Conservation (phyloP, 2,329 filamentous ascomycete species). For the Aphanoascus verrucosus region DNA sequence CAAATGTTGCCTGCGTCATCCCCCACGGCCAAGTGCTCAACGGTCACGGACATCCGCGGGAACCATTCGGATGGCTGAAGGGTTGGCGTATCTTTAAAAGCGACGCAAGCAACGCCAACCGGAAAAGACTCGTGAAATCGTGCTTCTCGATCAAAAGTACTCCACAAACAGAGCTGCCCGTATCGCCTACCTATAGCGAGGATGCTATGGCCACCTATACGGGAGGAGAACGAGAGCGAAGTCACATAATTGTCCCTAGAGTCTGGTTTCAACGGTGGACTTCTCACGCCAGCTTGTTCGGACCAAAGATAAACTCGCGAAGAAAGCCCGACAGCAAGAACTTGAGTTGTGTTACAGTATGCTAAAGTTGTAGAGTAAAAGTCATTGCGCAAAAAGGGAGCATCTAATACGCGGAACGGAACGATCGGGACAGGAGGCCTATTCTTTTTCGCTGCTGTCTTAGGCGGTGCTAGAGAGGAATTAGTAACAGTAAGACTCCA, state of each 20-base stretch:
- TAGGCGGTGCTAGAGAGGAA: not conserved
- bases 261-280: slow-evolving; percentile 45
- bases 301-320: slow-evolving; percentile 82
- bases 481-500: not conserved
- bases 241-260: slow-evolving; percentile 53
- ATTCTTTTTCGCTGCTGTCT: not conserved
- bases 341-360: slow-evolving; percentile 63
- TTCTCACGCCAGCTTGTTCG: slow-evolving; percentile 57
- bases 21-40: slow-evolving; percentile 77
- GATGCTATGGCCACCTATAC: slow-evolving; percentile 62
- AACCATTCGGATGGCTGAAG: slow-evolving; percentile 40
- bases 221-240: slow-evolving; percentile 80
- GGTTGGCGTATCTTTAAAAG: slow-evolving; percentile 60
- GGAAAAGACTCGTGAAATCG: slow-evolving; percentile 67
- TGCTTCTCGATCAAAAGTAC: slow-evolving; percentile 52
- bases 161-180: slow-evolving; percentile 66
- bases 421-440: slow-evolving; percentile 49
- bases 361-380: slow-evolving; percentile 90
- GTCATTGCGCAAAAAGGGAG: slow-evolving; percentile 79
- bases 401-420: slow-evolving; percentile 81
- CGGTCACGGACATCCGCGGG: slow-evolving; percentile 46
- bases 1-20: slow-evolving; percentile 75
- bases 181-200: slow-evolving; percentile 75
- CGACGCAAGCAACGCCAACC: slow-evolving; percentile 63
- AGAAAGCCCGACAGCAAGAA: slow-evolving; percentile 72